phyloP scores from a whole-genome alignment of 1,284 basidiomycete genomes.

The Afroboletus lepidellus region DNA sequence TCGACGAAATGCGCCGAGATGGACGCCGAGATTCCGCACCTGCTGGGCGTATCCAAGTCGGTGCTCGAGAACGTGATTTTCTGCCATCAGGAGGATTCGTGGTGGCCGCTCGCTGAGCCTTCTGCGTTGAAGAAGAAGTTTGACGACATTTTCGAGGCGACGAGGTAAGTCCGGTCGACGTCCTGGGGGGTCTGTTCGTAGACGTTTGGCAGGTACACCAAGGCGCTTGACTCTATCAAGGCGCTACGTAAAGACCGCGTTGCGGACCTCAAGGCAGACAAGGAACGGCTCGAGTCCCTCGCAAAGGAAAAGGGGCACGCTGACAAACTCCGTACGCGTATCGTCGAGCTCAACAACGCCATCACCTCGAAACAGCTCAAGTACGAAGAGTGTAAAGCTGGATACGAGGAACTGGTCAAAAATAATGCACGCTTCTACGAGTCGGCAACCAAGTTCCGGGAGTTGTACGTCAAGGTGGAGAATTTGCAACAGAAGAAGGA shows the following conservation, averaged over 20 bases:
- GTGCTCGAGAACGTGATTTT: conserved; percentile 99
- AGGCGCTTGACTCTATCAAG: conserved; percentile 95
- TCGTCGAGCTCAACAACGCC: conserved; percentile 59
- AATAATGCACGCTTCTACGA: conserved; percentile 85
- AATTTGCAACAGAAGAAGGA: conserved; percentile 64
- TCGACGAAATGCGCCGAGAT: conserved; percentile 97
- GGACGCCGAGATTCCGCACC: conserved; percentile 89
- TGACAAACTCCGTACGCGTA: conserved; percentile 75
- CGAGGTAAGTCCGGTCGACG: conserved; percentile 53
- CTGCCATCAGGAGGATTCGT: conserved; percentile 99
- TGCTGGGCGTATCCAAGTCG: conserved; percentile 94
- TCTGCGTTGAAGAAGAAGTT: conserved; percentile 95
- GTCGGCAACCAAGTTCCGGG: conserved; percentile 80
- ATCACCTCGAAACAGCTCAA: conserved; percentile 76
- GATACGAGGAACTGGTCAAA: conserved; percentile 66
- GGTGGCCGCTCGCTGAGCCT: conserved; percentile 96
- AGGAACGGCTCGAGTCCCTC: conserved; percentile 81
- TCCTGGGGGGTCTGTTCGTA: neutral
- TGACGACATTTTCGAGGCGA: conserved; percentile 99
- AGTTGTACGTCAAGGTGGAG: conserved; percentile 76
- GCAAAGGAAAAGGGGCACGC: conserved; percentile 85
- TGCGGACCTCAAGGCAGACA: conserved; percentile 90
- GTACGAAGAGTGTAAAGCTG: conserved; percentile 67
- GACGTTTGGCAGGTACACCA: conserved; percentile 75
- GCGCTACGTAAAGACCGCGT: conserved; percentile 84